phyloP scores from a whole-genome alignment of 2,329 filamentous ascomycete species.

The Calonectria honghensis region DNA sequence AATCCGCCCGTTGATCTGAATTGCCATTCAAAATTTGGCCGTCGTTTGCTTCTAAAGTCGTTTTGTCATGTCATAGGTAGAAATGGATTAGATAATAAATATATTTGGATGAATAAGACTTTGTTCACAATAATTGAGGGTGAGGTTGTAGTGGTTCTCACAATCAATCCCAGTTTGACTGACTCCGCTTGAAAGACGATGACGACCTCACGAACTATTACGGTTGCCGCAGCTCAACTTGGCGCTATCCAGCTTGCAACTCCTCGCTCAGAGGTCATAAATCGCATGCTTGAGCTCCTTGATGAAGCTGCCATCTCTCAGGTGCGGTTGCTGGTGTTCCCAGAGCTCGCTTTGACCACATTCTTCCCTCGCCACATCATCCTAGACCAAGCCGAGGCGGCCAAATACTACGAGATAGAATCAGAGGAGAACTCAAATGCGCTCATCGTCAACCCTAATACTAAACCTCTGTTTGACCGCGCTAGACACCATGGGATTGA shows the following conservation, averaged over 20 bases:
- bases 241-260: constrained; percentile 23
- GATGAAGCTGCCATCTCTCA: constrained; percentile 7
- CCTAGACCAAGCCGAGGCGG: neutral
- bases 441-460: neutral
- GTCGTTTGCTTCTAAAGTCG: neutral
- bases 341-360: constrained; percentile 28
- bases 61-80: neutral
- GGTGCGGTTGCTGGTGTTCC: constrained; percentile 20
- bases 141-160: neutral
- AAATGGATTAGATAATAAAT: neutral
- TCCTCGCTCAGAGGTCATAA: neutral
- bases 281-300: constrained; percentile 14
- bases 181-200: neutral
- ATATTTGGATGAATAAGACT: neutral
- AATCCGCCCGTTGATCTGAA: neutral
- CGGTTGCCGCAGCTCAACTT: constrained; percentile 31
- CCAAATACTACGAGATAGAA: constrained; percentile 16
- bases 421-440: neutral
- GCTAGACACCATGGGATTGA: constrained; percentile 13
- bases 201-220: neutral
- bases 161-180: neutral
- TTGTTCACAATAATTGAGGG: neutral
- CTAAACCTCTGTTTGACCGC: constrained; percentile 8
- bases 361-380: constrained; percentile 34
- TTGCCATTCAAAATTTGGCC: neutral